These are phyloP conservation scores for Theobroma grandiflorum DNA, from an alignment of 441 rosid genomes.

Conservation along the genomic window DNA sequence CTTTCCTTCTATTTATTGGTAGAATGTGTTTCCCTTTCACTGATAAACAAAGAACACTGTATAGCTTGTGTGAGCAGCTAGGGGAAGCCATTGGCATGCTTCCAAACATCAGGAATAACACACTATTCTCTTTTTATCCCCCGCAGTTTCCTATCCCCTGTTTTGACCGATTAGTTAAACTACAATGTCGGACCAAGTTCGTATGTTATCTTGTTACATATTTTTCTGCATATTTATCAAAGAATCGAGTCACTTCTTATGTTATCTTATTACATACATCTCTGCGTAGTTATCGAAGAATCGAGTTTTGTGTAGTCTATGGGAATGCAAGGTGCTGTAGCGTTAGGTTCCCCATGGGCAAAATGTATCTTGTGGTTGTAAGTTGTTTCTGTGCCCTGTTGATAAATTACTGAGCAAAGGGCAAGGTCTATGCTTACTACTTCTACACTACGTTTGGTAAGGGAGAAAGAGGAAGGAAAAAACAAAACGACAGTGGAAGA, in stretches of 20 bases:
- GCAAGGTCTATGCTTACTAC: not conserved
- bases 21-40: constrained; percentile 33
- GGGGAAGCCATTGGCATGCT: constrained; percentile 26
- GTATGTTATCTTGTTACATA: not conserved
- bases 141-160: not conserved
- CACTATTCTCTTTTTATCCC: not conserved
- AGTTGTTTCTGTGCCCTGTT: not conserved
- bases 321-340: not conserved
- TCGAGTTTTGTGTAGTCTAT: not conserved
- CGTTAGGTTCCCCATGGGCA: not conserved
- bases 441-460: no score
- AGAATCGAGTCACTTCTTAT: not conserved
- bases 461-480: no score
- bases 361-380: constrained; percentile 2
- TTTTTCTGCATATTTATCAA: not conserved
- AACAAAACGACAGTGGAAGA: no score
- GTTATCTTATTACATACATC: not conserved
- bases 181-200: no score
- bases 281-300: not conserved
- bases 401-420: not conserved
- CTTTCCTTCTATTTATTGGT: constrained; percentile 25
- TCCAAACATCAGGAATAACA: constrained; percentile 26
- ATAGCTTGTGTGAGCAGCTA: constrained; percentile 34
- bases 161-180: not conserved
- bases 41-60: constrained; percentile 35